Conservation (phyloP, 2,329 filamentous ascomycete genomes). For the Trichoderma koningii region DNA sequence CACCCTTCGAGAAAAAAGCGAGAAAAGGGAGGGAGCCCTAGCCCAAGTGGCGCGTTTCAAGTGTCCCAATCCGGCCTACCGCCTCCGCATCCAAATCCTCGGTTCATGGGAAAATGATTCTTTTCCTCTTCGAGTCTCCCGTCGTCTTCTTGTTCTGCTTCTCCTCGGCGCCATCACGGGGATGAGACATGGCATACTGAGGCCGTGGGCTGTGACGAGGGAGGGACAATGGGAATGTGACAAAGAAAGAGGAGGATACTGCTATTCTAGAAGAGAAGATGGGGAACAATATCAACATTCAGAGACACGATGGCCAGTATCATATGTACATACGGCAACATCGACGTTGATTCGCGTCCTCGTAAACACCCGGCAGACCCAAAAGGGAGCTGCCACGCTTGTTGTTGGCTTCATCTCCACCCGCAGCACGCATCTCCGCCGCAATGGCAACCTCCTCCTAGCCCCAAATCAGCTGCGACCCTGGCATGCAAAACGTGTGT, state of each 20-base stretch:
- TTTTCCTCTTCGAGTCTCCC: no score
- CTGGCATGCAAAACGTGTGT: no score
- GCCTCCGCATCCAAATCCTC: constrained; percentile 23
- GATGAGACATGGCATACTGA: neutral
- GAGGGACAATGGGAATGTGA: neutral
- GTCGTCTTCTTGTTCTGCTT: no score
- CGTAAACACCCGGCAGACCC: no score
- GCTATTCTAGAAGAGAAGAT: neutral
- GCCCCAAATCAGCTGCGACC: no score
- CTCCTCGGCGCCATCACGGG: neutral
- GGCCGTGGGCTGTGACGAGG: neutral
- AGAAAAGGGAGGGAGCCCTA: constrained; percentile 28
- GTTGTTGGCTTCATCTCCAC: no score
- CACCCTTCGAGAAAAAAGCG: constrained; percentile 26
- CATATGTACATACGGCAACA: no score
- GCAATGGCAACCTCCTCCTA: no score
- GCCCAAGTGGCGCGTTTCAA: constrained; percentile 32
- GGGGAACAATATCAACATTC: neutral
- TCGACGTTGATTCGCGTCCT: no score
- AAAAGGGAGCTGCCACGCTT: no score
- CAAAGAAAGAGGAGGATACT: neutral
- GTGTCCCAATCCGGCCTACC: constrained; percentile 26
- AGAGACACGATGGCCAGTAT: neutral
- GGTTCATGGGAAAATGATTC: constrained; percentile 10
- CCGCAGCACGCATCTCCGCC: no score